Evolutionary conservation across 2,329 filamentous ascomycete species (phyloP).

Genomic region (Phialophora chinensis): DNA sequence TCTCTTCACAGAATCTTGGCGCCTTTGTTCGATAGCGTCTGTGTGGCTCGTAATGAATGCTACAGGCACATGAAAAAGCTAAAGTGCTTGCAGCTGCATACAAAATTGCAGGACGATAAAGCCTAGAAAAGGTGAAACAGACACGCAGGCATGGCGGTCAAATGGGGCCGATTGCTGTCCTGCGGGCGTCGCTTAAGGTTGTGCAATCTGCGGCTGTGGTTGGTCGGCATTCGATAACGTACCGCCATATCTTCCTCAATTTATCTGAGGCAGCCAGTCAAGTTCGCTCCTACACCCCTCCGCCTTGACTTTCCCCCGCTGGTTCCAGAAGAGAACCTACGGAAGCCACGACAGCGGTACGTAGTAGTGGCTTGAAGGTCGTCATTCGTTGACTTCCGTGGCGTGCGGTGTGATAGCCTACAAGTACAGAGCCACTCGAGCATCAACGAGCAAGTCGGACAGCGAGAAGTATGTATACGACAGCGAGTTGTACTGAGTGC

Average conservation of each 20-base stretch:
- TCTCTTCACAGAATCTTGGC: neutral
- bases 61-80: neutral
- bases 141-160: constrained; percentile 8
- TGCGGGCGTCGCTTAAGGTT: constrained; percentile 14
- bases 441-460: neutral
- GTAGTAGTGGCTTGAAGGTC: constrained; percentile 2
- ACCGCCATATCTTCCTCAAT: constrained; percentile 19
- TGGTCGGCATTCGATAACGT: constrained; percentile 25
- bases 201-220: constrained; percentile 23
- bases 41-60: neutral
- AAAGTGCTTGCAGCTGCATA: constrained; percentile 25
- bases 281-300: neutral
- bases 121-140: constrained; percentile 22
- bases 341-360: neutral
- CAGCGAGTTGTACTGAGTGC: neutral
- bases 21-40: neutral
- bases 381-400: neutral
- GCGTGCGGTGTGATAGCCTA: neutral
- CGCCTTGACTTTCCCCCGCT: constrained; percentile 1
- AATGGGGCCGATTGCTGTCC: neutral
- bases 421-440: neutral
- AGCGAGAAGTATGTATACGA: neutral
- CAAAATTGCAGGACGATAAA: constrained; percentile 27
- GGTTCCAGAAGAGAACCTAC: constrained; percentile 18
- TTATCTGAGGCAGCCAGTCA: constrained; percentile 11